Percentiles rank a stretch among this genome's conserved stretches.
Conservation (phyloP, 768 basidiomycete species). For the Sutorius australiensis region DNA sequence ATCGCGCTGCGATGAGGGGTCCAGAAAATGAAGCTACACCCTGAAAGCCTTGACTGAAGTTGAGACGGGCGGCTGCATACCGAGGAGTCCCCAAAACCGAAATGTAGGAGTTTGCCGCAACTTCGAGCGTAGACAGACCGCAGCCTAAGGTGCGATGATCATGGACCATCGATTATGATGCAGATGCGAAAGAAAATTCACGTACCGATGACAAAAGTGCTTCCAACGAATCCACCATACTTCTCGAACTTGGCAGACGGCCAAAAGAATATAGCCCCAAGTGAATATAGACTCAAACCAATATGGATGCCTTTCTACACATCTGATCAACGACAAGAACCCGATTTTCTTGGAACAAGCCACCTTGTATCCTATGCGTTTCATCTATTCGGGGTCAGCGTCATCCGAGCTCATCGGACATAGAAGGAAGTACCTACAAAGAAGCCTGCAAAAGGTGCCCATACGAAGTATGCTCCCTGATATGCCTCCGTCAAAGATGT, state of each 20-base stretch:
- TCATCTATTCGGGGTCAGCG: conserved; percentile 42
- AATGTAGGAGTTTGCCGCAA: conserved; percentile 80
- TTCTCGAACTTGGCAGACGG: conserved; percentile 63
- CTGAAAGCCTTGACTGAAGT: conserved; percentile 79
- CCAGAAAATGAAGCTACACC: conserved; percentile 72
- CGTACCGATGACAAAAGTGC: conserved; percentile 65
- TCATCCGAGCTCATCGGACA: neutral
- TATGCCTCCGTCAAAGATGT: neutral
- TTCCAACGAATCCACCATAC: conserved; percentile 72
- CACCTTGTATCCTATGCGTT: conserved; percentile 63
- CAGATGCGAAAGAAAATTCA: neutral
- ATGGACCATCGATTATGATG: neutral
- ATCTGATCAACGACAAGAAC: neutral
- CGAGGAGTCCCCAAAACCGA: conserved; percentile 62
- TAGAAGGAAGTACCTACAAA: conserved; percentile 42
- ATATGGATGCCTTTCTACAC: conserved; percentile 57
- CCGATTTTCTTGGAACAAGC: neutral
- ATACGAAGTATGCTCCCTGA: conserved; percentile 61
- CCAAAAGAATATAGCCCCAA: conserved; percentile 78
- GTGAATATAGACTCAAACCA: conserved; percentile 54
- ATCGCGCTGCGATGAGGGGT: conserved; percentile 70
- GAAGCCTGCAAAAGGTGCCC: conserved; percentile 52
- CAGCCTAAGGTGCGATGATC: conserved; percentile 38
- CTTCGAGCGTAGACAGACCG: conserved; percentile 64
- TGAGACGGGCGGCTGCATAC: conserved; percentile 70